A percentile compares a stretch with the other conserved stretches of the same genome.
Evolutionary conservation across 2,329 filamentous ascomycete species (phyloP).

Genomic region (Alternaria gansuensis): DNA sequence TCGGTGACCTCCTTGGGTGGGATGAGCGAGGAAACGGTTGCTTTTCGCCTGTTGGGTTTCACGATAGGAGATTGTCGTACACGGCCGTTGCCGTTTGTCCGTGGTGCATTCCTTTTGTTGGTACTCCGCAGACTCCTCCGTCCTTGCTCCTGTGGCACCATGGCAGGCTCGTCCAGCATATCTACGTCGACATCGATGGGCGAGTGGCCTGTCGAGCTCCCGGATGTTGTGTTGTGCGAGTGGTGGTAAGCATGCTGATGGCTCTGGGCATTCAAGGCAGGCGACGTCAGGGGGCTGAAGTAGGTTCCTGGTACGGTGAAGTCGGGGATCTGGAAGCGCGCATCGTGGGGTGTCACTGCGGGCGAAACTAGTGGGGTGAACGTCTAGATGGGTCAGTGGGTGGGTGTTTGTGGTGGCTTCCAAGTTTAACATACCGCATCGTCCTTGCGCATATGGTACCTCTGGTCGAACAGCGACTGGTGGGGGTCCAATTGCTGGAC

Average conservation of each 20-base stretch:
- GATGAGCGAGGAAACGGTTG: constrained; percentile 55
- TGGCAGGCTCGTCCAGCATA: constrained; percentile 52
- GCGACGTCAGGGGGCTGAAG: constrained; percentile 84
- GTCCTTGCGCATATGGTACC: constrained; percentile 72
- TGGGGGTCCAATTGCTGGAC: constrained; percentile 64
- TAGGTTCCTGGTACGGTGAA: constrained; percentile 74
- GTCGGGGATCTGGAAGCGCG: constrained; percentile 67
- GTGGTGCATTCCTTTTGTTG: constrained; percentile 63
- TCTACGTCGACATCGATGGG: constrained; percentile 59
- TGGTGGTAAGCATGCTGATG: constrained; percentile 45
- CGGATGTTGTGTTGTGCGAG: constrained; percentile 58
- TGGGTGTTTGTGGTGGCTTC: neutral
- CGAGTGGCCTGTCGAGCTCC: constrained; percentile 60
- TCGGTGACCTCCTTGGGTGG: constrained; percentile 58
- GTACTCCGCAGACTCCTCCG: constrained; percentile 39
- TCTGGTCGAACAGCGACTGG: constrained; percentile 70
- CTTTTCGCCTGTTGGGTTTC: constrained; percentile 66
- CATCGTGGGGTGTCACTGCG: constrained; percentile 81
- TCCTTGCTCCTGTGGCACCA: constrained; percentile 56
- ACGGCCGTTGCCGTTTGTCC: constrained; percentile 56
- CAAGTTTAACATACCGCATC: constrained; percentile 65
- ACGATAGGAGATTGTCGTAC: constrained; percentile 77
- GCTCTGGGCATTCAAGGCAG: constrained; percentile 77
- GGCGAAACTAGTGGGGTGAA: constrained; percentile 85
- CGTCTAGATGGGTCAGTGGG: constrained; percentile 64